Conservation (phyloP, 352 stramenopile genomes). For the Phytophthora vignae region DNA sequence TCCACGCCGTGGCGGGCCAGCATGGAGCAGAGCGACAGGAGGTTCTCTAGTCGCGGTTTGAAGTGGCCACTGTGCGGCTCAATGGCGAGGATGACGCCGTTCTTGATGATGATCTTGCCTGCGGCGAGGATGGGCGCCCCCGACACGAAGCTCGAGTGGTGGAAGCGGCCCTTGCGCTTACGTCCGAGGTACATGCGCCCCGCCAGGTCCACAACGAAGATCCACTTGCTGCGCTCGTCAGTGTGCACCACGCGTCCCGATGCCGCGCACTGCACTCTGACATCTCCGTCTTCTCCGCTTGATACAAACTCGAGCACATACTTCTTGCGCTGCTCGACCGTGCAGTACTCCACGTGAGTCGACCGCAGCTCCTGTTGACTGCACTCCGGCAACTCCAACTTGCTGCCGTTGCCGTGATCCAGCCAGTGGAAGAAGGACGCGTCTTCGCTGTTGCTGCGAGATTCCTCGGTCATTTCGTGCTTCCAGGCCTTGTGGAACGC, state of each 20-base stretch:
- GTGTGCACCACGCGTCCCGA: constrained; percentile 56
- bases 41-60: constrained; percentile 63
- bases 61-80: constrained; percentile 84
- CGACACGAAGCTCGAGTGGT: constrained; percentile 83
- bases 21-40: constrained; percentile 53
- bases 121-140: constrained; percentile 68
- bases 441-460: constrained; percentile 10
- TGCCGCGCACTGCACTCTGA: constrained; percentile 44
- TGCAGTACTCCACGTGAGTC: constrained; percentile 67
- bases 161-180: constrained; percentile 79
- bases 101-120: constrained; percentile 70
- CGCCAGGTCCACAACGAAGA: constrained; percentile 69
- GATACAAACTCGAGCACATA: constrained; percentile 58
- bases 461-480: constrained; percentile 38
- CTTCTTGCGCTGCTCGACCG: constrained; percentile 38
- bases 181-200: constrained; percentile 65
- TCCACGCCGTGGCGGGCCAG: constrained; percentile 50
- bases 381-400: constrained; percentile 63
- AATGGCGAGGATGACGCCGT: constrained; percentile 64
- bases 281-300: not conserved
- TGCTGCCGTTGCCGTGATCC: constrained; percentile 57
- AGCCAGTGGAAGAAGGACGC: constrained; percentile 80
- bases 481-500: constrained; percentile 76
- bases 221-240: constrained; percentile 76
- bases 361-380: constrained; percentile 50